Percentiles rank a stretch among this genome's conserved stretches.
These are phyloP conservation scores for Vigna hirtella DNA, from an alignment of 306 rosid species.

Conservation along the genomic window DNA sequence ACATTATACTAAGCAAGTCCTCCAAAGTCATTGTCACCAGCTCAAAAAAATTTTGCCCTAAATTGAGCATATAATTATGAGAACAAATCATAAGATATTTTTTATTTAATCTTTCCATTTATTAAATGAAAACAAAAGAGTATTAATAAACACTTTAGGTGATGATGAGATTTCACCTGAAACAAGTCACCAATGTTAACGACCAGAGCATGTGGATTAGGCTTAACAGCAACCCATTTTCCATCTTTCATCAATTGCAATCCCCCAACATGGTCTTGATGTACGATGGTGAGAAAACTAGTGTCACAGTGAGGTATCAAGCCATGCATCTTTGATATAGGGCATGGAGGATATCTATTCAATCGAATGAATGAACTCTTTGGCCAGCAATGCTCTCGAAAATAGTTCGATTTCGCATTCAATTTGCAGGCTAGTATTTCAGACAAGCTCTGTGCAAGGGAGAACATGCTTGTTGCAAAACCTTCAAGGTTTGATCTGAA, in stretches of 20 bases:
- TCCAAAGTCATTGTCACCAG: not conserved
- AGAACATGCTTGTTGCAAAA: conserved; percentile 43
- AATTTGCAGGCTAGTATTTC: conserved; percentile 57
- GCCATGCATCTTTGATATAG: conserved; percentile 64
- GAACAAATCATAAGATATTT: not conserved
- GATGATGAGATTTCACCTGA: conserved; percentile 58
- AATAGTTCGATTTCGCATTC: conserved; percentile 54
- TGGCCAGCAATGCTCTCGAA: conserved; percentile 57
- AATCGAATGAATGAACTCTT: conserved; percentile 57
- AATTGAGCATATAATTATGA: not conserved
- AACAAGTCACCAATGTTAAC: conserved; percentile 82
- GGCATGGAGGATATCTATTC: conserved; percentile 75
- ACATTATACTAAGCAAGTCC: not conserved
- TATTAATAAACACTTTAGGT: too few species aligned
- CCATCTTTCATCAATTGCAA: conserved; percentile 61
- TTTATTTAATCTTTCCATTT: not conserved
- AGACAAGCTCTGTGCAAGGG: conserved; percentile 59
- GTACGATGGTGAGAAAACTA: conserved; percentile 60
- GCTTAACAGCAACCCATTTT: conserved; percentile 63
- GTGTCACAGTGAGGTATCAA: conserved; percentile 71
- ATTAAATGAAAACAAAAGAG: too few species aligned
- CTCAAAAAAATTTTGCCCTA: not conserved
- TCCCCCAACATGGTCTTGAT: conserved; percentile 56
- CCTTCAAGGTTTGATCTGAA: conserved; percentile 59
- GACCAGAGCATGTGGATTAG: conserved; percentile 58